Base-by-base conservation (phyloP, 371 early-diverging fungal species). In the Saksenaea vasiformis region DNA sequence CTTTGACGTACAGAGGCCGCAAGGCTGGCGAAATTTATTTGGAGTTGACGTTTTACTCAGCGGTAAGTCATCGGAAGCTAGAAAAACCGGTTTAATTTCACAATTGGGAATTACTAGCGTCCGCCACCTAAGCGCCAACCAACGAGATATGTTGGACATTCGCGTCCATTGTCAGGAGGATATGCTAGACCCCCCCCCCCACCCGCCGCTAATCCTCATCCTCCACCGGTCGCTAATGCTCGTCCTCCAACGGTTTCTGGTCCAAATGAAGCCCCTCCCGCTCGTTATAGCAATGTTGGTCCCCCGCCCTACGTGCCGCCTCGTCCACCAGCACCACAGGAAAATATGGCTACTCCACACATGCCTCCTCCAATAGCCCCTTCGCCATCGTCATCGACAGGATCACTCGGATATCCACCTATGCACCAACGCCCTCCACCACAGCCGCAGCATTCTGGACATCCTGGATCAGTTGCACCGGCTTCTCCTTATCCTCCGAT, bases 41-140 rank as follows among this genome's bases (percentile, higher is more conserved):
- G 9, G 85, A 87, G 57, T 54, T 87, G 70, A 87, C 87, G 27
- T 87, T 85, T 43, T 85, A 84, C 67, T 70, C 82, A 34, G 78
- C 79, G 31, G 86, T 84, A 81, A 76, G 80, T 71, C 19, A 47
- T 10, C 38, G 5, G 37, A 62, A 5, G 14, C 19, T 27, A 41
- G 11, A 34, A n/a, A 24, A 27, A 54, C 56, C 7, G 31, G 62
- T 8, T n/a, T 34, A 36, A 27, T 19, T n/a, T 53, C 44, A 39
- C 24, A 1, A 56, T 27, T 27, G 38, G 35, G 31, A 4, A 57
- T 58, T 55, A n/a, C 31, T 67, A 81, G 76, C 68, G 72, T 26
- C 75, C 77, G 35, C 79, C 79, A 31, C 75, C 74, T 15, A 68
- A 70, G 56, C 71, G 82, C 35, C 77, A 74, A 24, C 82, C 82